phyloP scores from a whole-genome alignment of 495 filamentous ascomycete species.

The Podospora comata region DNA sequence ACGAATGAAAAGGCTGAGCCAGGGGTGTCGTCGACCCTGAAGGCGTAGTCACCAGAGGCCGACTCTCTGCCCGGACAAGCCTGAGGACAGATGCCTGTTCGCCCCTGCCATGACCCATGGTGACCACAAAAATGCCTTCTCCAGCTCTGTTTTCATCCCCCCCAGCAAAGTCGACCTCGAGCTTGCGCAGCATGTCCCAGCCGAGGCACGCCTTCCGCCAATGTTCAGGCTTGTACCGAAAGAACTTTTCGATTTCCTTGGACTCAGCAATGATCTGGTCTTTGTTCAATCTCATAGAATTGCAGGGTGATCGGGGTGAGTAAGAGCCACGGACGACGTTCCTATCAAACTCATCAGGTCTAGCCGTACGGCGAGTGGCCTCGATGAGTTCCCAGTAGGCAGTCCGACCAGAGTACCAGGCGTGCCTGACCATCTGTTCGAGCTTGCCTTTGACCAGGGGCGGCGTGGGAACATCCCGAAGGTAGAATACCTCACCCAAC shows the following conservation, averaged over 20 bases:
- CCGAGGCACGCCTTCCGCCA: slow-evolving; percentile 76
- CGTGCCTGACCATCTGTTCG: slow-evolving; percentile 55
- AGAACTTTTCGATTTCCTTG: slow-evolving; percentile 73
- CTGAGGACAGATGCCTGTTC: slow-evolving; percentile 36
- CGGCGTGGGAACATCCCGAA: slow-evolving; percentile 61
- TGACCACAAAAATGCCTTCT: slow-evolving; percentile 71
- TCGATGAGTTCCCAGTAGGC: slow-evolving; percentile 80
- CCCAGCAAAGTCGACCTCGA: slow-evolving; percentile 86
- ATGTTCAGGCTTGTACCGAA: slow-evolving; percentile 68
- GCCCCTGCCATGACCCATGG: slow-evolving; percentile 61
- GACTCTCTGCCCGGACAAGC: slow-evolving; percentile 24
- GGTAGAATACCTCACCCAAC: slow-evolving; percentile 84
- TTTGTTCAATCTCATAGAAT: slow-evolving; percentile 63
- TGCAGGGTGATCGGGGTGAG: slow-evolving; percentile 47
- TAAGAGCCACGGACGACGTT: slow-evolving; percentile 45
- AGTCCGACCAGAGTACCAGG: slow-evolving; percentile 76
- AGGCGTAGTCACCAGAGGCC: neutral
- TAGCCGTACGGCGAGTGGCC: slow-evolving; percentile 64
- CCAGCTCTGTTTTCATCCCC: slow-evolving; percentile 70
- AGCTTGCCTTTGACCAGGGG: slow-evolving; percentile 40
- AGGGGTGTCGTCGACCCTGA: slow-evolving; percentile 18
- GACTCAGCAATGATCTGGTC: slow-evolving; percentile 73
- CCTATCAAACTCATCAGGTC: slow-evolving; percentile 61
- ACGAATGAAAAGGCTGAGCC: slow-evolving; percentile 5
- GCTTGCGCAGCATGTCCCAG: slow-evolving; percentile 87